Evolutionary conservation across 768 basidiomycete species (phyloP).

Genomic region (Panaeolus papilionaceus): DNA sequence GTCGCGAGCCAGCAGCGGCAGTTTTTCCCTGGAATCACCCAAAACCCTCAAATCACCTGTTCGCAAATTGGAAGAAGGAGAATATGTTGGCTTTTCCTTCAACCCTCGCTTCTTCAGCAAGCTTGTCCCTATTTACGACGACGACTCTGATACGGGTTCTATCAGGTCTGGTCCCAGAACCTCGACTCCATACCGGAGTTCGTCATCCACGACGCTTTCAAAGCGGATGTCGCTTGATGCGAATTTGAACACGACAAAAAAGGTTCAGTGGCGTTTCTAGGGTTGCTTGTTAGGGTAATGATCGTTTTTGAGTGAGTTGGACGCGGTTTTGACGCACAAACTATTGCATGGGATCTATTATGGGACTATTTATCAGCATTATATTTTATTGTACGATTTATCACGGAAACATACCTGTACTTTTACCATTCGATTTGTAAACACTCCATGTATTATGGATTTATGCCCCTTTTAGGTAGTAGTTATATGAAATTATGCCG

Average conservation of each 20-base stretch:
- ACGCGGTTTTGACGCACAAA: background rate
- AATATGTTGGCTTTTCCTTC: slow-evolving; percentile 44
- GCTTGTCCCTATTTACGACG: slow-evolving; percentile 22
- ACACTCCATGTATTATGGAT: slow-evolving; percentile 19
- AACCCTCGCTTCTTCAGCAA: slow-evolving; percentile 43
- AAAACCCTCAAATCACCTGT: slow-evolving; percentile 24
- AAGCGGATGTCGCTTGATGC: slow-evolving; percentile 5
- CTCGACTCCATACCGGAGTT: slow-evolving; percentile 13
- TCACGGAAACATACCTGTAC: slow-evolving; percentile 27
- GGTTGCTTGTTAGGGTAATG: background rate
- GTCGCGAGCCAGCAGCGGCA: slow-evolving; percentile 23
- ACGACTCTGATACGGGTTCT: slow-evolving; percentile 17
- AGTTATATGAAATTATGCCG: slow-evolving; percentile 3
- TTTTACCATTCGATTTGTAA: slow-evolving; percentile 25
- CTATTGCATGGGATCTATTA: slow-evolving; percentile 18
- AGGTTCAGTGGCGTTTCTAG: slow-evolving; percentile 7
- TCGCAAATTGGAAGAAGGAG: slow-evolving; percentile 32
- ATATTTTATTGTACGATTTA: slow-evolving; percentile 14
- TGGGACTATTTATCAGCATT: slow-evolving; percentile 13
- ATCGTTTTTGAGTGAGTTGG: slow-evolving; percentile 16
- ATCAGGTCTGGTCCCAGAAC: slow-evolving; percentile 14
- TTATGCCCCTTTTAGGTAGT: slow-evolving; percentile 16
- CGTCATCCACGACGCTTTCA: background rate
- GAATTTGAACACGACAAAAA: background rate
- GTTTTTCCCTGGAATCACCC: slow-evolving; percentile 24